phyloP scores from a whole-genome alignment of 2,329 filamentous ascomycete species.

The Paecilomyces sp. region DNA sequence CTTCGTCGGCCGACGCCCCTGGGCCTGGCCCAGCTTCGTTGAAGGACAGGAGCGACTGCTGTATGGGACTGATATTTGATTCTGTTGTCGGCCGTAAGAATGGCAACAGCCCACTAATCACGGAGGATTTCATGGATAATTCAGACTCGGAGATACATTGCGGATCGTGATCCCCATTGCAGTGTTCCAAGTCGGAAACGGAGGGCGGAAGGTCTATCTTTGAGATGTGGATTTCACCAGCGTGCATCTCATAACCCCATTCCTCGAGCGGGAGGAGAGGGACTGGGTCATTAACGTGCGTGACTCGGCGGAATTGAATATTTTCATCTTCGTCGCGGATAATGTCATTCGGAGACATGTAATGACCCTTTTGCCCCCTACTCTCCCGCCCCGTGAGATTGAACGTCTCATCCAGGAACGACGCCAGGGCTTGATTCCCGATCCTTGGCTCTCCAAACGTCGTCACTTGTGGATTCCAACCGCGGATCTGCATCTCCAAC shows the following conservation, averaged over 20 bases:
- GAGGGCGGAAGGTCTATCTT: constrained; percentile 63
- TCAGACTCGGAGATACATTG: constrained; percentile 62
- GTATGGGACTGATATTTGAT: background rate
- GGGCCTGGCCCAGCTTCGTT: background rate
- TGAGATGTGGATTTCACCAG: constrained; percentile 79
- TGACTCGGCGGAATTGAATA: constrained; percentile 64
- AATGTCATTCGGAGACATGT: background rate
- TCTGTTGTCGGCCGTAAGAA: background rate
- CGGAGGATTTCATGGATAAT: constrained; percentile 2
- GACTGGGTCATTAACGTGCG: constrained; percentile 80
- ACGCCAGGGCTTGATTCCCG: constrained; percentile 47
- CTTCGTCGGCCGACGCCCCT: background rate
- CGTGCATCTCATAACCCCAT: constrained; percentile 82
- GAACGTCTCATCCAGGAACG: constrained; percentile 51
- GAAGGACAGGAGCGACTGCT: background rate
- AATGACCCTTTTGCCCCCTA: background rate
- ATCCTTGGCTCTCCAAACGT: constrained; percentile 83
- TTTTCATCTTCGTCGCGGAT: constrained; percentile 1
- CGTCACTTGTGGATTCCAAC: constrained; percentile 70
- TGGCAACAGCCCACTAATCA: background rate
- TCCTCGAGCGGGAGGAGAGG: constrained; percentile 77
- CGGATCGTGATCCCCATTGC: constrained; percentile 63
- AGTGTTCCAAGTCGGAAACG: constrained; percentile 61
- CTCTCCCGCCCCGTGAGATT: constrained; percentile 14
- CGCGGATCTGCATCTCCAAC: constrained; percentile 70